Evolutionary conservation across 805 yeast species (phyloP).

Genomic region (Ogataea saltuana): DNA sequence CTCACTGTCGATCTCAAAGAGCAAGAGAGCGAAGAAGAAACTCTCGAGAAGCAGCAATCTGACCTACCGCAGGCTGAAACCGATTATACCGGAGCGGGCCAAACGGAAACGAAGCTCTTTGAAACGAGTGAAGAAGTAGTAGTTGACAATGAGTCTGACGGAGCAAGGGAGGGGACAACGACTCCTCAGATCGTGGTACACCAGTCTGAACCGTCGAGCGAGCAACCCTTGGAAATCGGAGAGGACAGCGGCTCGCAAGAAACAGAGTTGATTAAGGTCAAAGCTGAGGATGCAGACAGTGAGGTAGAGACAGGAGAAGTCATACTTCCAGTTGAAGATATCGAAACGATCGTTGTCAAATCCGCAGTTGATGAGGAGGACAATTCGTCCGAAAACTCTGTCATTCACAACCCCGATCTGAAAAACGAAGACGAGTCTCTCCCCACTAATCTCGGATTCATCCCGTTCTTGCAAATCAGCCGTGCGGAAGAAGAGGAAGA

Average conservation of each 20-base stretch:
- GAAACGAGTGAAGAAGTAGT: background rate
- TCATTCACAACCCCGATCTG: background rate
- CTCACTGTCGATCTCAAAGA: too few relatives aligned
- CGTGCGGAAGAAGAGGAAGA: background rate
- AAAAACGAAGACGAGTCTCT: background rate
- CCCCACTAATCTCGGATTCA: background rate
- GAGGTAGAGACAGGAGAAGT: conserved; percentile 2
- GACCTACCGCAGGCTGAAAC: too few relatives aligned
- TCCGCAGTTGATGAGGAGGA: background rate
- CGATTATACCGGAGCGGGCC: too few relatives aligned
- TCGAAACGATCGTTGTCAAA: conserved; percentile 8
- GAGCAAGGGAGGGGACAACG: background rate
- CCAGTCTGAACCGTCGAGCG: background rate
- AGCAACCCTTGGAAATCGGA: background rate
- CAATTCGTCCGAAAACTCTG: background rate
- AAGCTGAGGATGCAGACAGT: background rate
- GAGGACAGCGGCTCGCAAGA: conserved; percentile 6
- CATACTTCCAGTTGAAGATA: too few relatives aligned
- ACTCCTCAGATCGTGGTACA: conserved; percentile 4
- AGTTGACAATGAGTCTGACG: background rate
- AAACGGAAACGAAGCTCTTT: background rate
- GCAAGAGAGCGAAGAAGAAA: too few relatives aligned
- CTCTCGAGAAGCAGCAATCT: too few relatives aligned
- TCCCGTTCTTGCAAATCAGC: background rate
- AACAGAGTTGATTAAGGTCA: conserved; percentile 3